phyloP scores from a whole-genome alignment of 768 basidiomycete species.

The Candolleomyces eurysporus region DNA sequence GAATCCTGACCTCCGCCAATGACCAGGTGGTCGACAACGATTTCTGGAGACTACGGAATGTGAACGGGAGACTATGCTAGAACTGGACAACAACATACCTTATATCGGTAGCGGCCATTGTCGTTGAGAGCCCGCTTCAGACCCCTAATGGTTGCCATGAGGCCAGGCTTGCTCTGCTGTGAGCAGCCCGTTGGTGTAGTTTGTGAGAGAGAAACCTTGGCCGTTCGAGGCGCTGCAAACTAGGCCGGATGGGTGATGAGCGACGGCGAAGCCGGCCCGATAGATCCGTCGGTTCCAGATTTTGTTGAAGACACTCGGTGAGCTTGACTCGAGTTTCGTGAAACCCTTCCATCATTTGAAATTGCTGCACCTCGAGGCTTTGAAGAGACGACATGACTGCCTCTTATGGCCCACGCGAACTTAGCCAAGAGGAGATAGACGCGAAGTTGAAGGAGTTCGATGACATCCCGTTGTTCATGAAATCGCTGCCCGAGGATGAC shows the following conservation, averaged over 20 bases:
- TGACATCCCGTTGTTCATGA: constrained; percentile 89
- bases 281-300: neutral
- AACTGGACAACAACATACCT: constrained; percentile 36
- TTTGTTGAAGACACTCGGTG: neutral
- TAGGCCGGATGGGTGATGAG: neutral
- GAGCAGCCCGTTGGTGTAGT: neutral
- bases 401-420: constrained; percentile 29
- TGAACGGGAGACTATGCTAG: neutral
- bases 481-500: constrained; percentile 70
- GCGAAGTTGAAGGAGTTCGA: constrained; percentile 50
- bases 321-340: neutral
- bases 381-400: constrained; percentile 18
- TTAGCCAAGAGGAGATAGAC: constrained; percentile 23
- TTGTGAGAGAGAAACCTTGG: neutral
- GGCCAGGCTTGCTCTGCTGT: neutral
- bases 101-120: constrained; percentile 56
- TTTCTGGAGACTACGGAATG: constrained; percentile 55
- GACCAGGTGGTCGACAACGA: constrained; percentile 77
- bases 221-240: neutral
- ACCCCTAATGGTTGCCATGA: constrained; percentile 42
- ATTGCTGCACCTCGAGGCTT: too few relatives aligned
- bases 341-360: too few relatives aligned
- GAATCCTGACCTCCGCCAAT: constrained; percentile 72
- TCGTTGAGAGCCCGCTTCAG: constrained; percentile 62
- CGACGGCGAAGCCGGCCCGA: neutral